Evolutionary conservation across 768 basidiomycete genomes (phyloP).

Genomic region (Boletales sp.): DNA sequence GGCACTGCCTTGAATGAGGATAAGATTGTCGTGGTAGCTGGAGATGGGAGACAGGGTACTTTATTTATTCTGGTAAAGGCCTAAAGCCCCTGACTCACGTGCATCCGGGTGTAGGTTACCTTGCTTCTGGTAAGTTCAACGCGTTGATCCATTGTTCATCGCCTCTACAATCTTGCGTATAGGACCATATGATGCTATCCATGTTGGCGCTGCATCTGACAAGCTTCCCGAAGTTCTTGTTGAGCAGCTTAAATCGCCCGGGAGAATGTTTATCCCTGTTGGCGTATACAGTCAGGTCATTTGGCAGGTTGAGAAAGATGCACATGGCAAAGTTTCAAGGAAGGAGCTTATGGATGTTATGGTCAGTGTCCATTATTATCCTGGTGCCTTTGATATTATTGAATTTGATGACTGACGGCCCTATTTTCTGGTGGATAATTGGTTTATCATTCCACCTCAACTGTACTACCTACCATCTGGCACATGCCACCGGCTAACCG

Average conservation of each 20-base stretch:
- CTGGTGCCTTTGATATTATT: constrained; percentile 5
- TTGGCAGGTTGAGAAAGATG: constrained; percentile 77
- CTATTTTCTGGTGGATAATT: not conserved
- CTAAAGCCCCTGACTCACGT: not conserved
- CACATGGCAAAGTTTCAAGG: constrained; percentile 58
- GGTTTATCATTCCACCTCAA: no score
- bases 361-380: constrained; percentile 41
- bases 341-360: constrained; percentile 75
- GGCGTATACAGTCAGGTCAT: constrained; percentile 61
- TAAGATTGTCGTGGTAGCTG: constrained; percentile 59
- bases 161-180: not conserved
- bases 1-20: constrained; percentile 49
- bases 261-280: constrained; percentile 91
- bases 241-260: constrained; percentile 72
- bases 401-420: constrained; percentile 12
- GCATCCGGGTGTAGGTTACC: constrained; percentile 31
- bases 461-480: no score
- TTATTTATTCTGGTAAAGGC: not conserved
- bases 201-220: constrained; percentile 92
- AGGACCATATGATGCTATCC: constrained; percentile 81
- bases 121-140: constrained; percentile 28
- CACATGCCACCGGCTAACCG: not conserved
- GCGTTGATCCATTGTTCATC: no score
- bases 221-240: constrained; percentile 65
- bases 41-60: constrained; percentile 78